Evolutionary conservation across 805 yeast genomes (phyloP).

Genomic region (Saccharomycopsis synnaedendra): DNA sequence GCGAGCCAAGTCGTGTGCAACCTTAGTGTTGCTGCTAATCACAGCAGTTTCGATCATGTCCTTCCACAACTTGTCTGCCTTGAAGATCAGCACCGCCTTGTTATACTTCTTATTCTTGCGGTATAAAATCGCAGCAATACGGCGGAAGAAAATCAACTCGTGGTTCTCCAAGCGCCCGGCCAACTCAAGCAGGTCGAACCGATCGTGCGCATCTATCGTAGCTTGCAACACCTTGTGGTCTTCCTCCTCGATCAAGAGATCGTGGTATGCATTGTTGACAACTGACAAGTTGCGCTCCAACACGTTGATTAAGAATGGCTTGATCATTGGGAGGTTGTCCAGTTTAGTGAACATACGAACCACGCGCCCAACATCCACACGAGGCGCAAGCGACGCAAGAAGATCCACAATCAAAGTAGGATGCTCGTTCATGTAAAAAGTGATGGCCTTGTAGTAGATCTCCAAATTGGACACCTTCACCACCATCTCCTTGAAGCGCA

Average conservation of each 20-base stretch:
- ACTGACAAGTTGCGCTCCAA: constrained; percentile 81
- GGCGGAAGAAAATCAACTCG: constrained; percentile 84
- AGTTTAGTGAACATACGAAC: constrained; percentile 90
- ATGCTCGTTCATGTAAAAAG: constrained; percentile 85
- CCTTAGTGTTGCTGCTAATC: constrained; percentile 61
- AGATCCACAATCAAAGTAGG: constrained; percentile 85
- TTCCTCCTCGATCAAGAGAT: constrained; percentile 89
- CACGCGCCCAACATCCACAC: constrained; percentile 89
- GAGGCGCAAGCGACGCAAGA: constrained; percentile 71
- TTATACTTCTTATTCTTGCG: constrained; percentile 89
- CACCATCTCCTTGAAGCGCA: constrained; percentile 86
- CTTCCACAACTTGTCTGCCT: constrained; percentile 88
- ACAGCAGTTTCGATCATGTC: constrained; percentile 92
- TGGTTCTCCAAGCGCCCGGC: constrained; percentile 92
- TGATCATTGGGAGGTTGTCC: constrained; percentile 91
- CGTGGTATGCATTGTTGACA: constrained; percentile 93
- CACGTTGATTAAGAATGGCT: constrained; percentile 88
- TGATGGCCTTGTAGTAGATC: constrained; percentile 93
- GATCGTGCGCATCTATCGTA: constrained; percentile 80
- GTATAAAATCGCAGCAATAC: constrained; percentile 88
- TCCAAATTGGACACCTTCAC: constrained; percentile 94
- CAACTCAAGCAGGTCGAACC: constrained; percentile 84
- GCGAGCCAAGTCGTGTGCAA: constrained; percentile 78
- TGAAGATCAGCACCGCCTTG: constrained; percentile 79
- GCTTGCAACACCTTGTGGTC: constrained; percentile 84